Conservation (phyloP, 257 asterid species). For the Plantago elongata region DNA sequence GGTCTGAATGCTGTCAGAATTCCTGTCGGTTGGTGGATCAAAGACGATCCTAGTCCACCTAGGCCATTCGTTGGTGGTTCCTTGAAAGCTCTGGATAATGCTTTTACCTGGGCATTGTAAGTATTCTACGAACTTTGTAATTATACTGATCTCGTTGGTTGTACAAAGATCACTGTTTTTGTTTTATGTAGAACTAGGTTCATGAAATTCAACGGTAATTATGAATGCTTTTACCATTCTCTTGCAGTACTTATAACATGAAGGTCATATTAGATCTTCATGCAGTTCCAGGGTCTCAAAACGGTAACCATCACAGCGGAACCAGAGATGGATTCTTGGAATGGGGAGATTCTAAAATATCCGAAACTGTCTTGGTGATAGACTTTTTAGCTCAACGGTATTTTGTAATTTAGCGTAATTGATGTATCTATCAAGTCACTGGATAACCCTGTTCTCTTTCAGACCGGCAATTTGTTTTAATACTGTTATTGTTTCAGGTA, state of each 20-base stretch:
- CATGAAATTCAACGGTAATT: slow-evolving; percentile 1
- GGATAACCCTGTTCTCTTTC: too few species aligned
- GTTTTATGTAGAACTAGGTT: neutral
- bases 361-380: slow-evolving; percentile 39
- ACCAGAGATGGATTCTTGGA: slow-evolving; percentile 42
- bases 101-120: slow-evolving; percentile 44
- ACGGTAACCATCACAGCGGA: slow-evolving; percentile 52
- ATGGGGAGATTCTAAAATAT: slow-evolving; percentile 38
- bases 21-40: slow-evolving; percentile 51
- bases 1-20: slow-evolving; percentile 42
- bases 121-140: neutral
- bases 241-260: slow-evolving; percentile 34
- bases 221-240: neutral
- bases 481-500: slow-evolving; percentile 24
- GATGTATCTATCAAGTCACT: neutral
- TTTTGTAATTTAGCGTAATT: slow-evolving; percentile 1
- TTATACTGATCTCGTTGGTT: neutral
- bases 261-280: slow-evolving; percentile 49
- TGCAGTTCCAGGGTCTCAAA: slow-evolving; percentile 48
- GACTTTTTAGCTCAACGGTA: slow-evolving; percentile 44
- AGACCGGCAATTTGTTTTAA: neutral
- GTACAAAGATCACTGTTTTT: neutral
- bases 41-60: slow-evolving; percentile 38
- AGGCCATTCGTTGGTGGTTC: slow-evolving; percentile 43
- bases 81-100: slow-evolving; percentile 38